Percentiles rank a stretch among this genome's conserved stretches.
These are phyloP conservation scores for Torulaspora globosa DNA, from an alignment of 1,139 yeast species.

Conservation along the genomic window DNA sequence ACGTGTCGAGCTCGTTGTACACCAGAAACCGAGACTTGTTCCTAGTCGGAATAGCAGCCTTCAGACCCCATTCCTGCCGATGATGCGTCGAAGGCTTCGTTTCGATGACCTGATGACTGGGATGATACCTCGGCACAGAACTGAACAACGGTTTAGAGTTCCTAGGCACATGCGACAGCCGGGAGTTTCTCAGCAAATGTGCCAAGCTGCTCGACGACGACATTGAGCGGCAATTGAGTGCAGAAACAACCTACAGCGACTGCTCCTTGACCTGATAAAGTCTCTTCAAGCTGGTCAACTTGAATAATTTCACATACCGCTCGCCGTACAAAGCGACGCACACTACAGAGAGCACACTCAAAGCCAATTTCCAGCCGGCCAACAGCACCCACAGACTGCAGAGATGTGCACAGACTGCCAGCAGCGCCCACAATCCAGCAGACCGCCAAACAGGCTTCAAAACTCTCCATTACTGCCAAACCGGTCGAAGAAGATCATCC, in stretches of 20 bases:
- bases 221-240: not conserved
- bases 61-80: constrained; percentile 63
- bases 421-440: no score
- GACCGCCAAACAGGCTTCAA: no score
- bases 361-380: no score
- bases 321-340: no score
- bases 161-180: constrained; percentile 32
- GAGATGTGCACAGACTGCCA: no score
- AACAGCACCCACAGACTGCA: no score
- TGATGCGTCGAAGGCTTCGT: constrained; percentile 52
- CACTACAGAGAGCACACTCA: no score
- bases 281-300: no score
- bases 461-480: no score
- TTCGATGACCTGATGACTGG: constrained; percentile 56
- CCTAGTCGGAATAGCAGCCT: constrained; percentile 52
- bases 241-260: no score
- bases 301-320: no score
- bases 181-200: constrained; percentile 25
- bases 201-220: constrained; percentile 3
- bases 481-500: not conserved
- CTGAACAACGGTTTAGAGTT: constrained; percentile 23
- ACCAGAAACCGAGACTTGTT: constrained; percentile 47
- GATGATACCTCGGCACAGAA: constrained; percentile 31
- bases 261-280: no score
- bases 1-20: constrained; percentile 49